Percentiles rank a stretch among this genome's conserved stretches.
Evolutionary conservation across 78 protist genomes (phyloP).

Genomic region (Monocercomonoides exilis): DNA sequence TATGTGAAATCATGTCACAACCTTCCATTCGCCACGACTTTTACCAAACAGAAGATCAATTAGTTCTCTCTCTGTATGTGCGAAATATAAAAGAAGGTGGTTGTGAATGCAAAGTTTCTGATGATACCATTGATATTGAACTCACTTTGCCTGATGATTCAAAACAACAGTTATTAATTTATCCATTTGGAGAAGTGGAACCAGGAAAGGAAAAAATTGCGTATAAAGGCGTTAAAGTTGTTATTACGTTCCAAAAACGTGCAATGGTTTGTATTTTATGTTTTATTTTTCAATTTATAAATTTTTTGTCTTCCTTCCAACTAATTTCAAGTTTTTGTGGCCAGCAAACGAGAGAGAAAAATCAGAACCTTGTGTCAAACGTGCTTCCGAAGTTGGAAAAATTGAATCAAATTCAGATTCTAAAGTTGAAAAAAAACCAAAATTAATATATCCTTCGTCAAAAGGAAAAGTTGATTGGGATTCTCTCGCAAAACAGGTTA

Average conservation of each 20-base stretch:
- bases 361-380: neutral
- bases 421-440: neutral
- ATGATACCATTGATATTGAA: conserved; percentile 1
- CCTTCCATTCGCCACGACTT: neutral
- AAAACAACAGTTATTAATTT: no score
- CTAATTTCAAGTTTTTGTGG: neutral
- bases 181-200: no score
- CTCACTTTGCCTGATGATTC: no score
- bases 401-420: neutral
- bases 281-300: neutral
- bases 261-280: neutral
- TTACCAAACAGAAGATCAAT: neutral
- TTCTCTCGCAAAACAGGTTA: neutral
- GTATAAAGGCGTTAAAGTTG: no score
- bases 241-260: no score
- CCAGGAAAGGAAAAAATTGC: no score
- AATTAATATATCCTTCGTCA: neutral
- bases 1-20: no score
- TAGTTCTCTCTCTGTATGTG: neutral
- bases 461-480: neutral
- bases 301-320: no score
- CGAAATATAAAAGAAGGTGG: neutral
- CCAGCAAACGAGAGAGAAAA: neutral
- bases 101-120: neutral
- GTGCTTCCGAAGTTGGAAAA: neutral